phyloP scores from a whole-genome alignment of 2,329 filamentous ascomycete species.

The Drechslerella stenobrocha region DNA sequence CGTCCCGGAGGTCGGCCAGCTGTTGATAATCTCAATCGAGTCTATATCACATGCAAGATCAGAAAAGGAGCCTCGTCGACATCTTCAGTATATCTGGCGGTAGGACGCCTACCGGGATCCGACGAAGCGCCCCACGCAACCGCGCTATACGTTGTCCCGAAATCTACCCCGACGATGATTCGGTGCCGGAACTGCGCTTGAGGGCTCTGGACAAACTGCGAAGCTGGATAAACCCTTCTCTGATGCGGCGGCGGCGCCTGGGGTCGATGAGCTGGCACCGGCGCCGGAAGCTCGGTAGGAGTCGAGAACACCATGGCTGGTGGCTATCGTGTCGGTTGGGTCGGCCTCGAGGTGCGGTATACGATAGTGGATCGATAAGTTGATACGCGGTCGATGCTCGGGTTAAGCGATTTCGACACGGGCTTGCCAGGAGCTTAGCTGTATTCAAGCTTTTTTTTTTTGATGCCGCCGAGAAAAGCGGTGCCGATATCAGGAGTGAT shows the following conservation, averaged over 20 bases:
- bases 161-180: constrained; percentile 50
- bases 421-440: not conserved
- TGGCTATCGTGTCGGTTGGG: constrained; percentile 11
- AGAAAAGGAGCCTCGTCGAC: constrained; percentile 11
- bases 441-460: constrained; percentile 6
- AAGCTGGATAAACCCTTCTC: constrained; percentile 25
- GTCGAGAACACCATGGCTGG: constrained; percentile 30
- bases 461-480: no score
- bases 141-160: constrained; percentile 51
- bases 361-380: not conserved
- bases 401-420: constrained; percentile 27
- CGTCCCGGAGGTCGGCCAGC: constrained; percentile 49
- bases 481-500: no score
- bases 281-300: constrained; percentile 42
- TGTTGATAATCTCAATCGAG: constrained; percentile 49
- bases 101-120: constrained; percentile 33
- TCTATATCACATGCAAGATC: constrained; percentile 8
- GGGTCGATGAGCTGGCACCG: constrained; percentile 10
- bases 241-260: constrained; percentile 6
- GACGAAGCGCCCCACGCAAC: constrained; percentile 49
- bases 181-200: constrained; percentile 36
- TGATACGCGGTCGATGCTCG: not conserved
- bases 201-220: constrained; percentile 32
- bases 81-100: not conserved
- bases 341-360: not conserved